A percentile compares a stretch with the other conserved stretches of the same genome.
phyloP scores from a whole-genome alignment of 768 basidiomycete genomes.

The Trametes meyenii region DNA sequence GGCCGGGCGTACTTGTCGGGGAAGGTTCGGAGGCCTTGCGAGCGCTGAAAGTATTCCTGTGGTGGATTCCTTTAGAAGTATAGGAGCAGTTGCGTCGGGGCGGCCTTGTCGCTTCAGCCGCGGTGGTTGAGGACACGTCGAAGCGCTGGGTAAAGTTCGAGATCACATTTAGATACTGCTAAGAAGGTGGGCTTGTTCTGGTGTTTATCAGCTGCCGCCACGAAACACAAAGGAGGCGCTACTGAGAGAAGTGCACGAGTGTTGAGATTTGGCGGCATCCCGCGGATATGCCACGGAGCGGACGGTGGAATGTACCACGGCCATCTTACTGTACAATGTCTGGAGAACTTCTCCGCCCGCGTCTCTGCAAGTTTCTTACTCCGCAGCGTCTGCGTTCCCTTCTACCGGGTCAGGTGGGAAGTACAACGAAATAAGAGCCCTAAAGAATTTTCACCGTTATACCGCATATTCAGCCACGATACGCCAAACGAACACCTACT shows the following conservation, averaged over 20 bases:
- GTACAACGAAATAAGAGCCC: slow-evolving; percentile 61
- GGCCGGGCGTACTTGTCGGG: slow-evolving; percentile 6
- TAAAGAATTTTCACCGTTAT: slow-evolving; percentile 33
- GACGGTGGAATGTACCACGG: too few relatives aligned
- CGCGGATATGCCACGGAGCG: too few relatives aligned
- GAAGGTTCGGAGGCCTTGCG: slow-evolving; percentile 1
- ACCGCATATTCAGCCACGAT: not conserved
- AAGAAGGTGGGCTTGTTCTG: too few relatives aligned
- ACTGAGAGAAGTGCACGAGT: too few relatives aligned
- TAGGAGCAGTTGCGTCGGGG: not conserved
- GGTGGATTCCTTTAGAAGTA: not conserved
- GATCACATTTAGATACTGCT: too few relatives aligned
- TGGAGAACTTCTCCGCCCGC: not conserved
- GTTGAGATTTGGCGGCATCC: too few relatives aligned
- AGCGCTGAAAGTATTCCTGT: not conserved
- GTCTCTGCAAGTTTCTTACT: not conserved
- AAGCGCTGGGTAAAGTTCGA: too few relatives aligned
- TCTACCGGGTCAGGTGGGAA: slow-evolving; percentile 47
- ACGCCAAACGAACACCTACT: slow-evolving; percentile 46
- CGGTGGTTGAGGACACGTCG: too few relatives aligned
- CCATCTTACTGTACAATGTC: too few relatives aligned
- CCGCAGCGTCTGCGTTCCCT: not conserved
- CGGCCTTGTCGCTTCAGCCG: too few relatives aligned
- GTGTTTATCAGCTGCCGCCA: too few relatives aligned
- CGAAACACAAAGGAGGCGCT: too few relatives aligned